phyloP scores from a whole-genome alignment of 1,139 yeast genomes.

The Protomyces pachydermus region DNA sequence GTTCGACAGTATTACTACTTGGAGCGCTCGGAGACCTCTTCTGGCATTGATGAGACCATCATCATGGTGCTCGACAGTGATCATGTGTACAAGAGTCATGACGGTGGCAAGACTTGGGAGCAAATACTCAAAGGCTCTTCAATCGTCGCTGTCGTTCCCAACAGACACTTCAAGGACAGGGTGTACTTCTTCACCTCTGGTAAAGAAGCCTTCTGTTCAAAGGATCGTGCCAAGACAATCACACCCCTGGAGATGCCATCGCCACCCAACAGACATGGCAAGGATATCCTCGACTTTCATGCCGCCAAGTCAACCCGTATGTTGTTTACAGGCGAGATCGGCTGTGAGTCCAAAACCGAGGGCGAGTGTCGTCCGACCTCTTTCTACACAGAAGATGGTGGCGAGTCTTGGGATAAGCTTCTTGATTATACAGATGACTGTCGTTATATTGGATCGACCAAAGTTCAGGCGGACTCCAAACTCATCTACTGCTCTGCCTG shows the following conservation, averaged over 20 bases:
- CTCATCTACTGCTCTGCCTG: conserved; percentile 59
- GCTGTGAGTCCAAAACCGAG: conserved; percentile 49
- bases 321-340: conserved; percentile 63
- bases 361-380: conserved; percentile 54
- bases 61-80: conserved; percentile 54
- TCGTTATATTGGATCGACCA: conserved; percentile 58
- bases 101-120: conserved; percentile 66
- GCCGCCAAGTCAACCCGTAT: conserved; percentile 53
- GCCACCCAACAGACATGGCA: conserved; percentile 42
- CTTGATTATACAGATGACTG: conserved; percentile 50
- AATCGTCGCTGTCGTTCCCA: conserved; percentile 54
- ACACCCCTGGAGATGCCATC: conserved; percentile 48
- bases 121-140: conserved; percentile 48
- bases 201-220: conserved; percentile 52
- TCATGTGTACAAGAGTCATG: conserved; percentile 60
- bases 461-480: conserved; percentile 43
- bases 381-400: conserved; percentile 59
- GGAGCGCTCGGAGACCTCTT: conserved; percentile 41
- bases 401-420: conserved; percentile 54
- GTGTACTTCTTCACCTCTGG: conserved; percentile 57
- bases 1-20: conserved; percentile 57
- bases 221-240: conserved; percentile 58
- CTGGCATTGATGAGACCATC: conserved; percentile 62
- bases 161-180: conserved; percentile 58
- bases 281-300: conserved; percentile 53